These are phyloP conservation scores for Boletus eberwhitei DNA, from an alignment of 768 basidiomycete genomes.

Conservation along the genomic window DNA sequence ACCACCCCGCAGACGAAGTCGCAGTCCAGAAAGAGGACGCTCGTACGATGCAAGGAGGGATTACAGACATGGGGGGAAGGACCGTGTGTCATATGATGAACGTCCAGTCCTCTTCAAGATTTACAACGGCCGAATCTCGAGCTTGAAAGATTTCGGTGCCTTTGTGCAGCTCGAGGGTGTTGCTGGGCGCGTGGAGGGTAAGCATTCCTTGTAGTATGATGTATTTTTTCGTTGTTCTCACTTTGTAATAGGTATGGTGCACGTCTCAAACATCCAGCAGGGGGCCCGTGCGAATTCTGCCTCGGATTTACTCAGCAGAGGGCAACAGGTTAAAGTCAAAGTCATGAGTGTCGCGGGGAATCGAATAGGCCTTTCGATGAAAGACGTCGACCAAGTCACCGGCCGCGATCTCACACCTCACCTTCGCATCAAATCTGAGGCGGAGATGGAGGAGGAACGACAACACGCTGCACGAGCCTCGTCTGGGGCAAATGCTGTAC, in stretches of 20 bases:
- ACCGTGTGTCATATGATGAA: constrained; percentile 57
- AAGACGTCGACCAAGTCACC: constrained; percentile 90
- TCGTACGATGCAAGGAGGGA: constrained; percentile 42
- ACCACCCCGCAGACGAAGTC: constrained; percentile 49
- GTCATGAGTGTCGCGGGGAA: constrained; percentile 88
- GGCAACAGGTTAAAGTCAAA: constrained; percentile 90
- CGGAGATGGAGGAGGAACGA: constrained; percentile 85
- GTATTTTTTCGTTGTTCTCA: constrained; percentile 1
- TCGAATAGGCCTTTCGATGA: constrained; percentile 89
- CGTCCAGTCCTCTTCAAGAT: constrained; percentile 91
- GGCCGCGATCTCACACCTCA: constrained; percentile 94
- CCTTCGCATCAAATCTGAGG: constrained; percentile 89
- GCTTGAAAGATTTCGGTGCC: constrained; percentile 93
- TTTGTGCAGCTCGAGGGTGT: constrained; percentile 91
- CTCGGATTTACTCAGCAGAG: constrained; percentile 79
- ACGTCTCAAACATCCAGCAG: constrained; percentile 88
- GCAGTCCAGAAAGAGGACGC: constrained; percentile 59
- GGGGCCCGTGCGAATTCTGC: constrained; percentile 85
- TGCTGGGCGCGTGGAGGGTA: constrained; percentile 84
- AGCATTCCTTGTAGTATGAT: constrained; percentile 19
- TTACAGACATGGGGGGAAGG: constrained; percentile 39
- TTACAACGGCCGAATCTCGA: constrained; percentile 81
- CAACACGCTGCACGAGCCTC: constrained; percentile 56
- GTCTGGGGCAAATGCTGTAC: constrained; percentile 85
- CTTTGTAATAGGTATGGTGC: constrained; percentile 78